Evolutionary conservation across 2,329 filamentous ascomycete species (phyloP), one percentile per base, ranked within the genome.

Genomic region (Kalaharituber pfeilii): DNA sequence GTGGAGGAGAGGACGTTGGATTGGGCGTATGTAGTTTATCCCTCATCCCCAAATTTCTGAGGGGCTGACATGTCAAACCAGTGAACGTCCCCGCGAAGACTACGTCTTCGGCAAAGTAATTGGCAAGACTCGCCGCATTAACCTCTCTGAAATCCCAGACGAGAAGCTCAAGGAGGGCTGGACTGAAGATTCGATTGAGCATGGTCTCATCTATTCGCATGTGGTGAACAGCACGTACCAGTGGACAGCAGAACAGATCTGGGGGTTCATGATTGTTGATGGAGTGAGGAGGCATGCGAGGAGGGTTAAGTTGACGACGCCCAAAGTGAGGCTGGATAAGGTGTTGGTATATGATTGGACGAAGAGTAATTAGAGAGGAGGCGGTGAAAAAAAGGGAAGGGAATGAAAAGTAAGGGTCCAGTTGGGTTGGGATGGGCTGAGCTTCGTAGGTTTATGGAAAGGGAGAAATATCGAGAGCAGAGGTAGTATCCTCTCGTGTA

Each of bases 51-150:
- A 20, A 25, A 13, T 3, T 29, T 1, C 5, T 27, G n/a, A 13
- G 9, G 47, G 15, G 24, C 44, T 49, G 2, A 49, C 44, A 13
- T 25, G 22, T 18, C 4, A 30, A 22, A 15, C 50, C 44, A 56
- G 57, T 22, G 68, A 66, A 57, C 80, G 82, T 62, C 75, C 77
- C 59, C 84, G 88, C 71, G 71, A 70, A 24, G 86, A 94, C 72
- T 81, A 80, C 73, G 76, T 94, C 61, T 94, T 93, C 67, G 87
- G 87, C 56, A 71, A 69, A 53, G 75, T 91, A 58, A 71, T 72
- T 51, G 84, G 82, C 55, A 73, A 73, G 57, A 77, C 74, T 44
- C 69, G 71, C 47, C 79, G 74, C 66, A 61, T 77, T 56, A 65
- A 63, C 9, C 65, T 69, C 20, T 65, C 64, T 29, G 69, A 67